Conservation (phyloP, 1,284 basidiomycete species). For the Ceratobasidium sp. region DNA sequence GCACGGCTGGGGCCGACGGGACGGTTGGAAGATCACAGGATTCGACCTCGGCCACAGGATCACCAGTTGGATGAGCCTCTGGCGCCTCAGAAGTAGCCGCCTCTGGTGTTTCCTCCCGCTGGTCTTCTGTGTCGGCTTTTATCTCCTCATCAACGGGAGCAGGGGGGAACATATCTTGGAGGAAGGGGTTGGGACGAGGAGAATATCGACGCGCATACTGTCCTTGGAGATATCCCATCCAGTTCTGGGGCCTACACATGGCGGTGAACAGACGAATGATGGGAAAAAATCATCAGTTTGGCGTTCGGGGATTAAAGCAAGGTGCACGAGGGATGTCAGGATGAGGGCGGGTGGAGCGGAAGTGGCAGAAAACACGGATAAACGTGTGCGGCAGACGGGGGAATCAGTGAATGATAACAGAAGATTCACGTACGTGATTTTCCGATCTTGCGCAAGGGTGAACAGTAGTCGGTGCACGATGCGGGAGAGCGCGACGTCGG, state of each 20-base stretch:
- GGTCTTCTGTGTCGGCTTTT: neutral
- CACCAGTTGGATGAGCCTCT: constrained; percentile 1
- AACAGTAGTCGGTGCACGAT: constrained; percentile 77
- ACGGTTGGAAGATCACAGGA: constrained; percentile 52
- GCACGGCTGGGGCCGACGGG: neutral
- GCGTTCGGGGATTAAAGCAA: constrained; percentile 46
- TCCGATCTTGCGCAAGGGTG: constrained; percentile 80
- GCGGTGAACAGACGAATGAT: neutral
- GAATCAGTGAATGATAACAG: neutral
- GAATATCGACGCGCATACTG: constrained; percentile 48
- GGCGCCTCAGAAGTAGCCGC: neutral
- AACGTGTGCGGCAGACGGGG: neutral
- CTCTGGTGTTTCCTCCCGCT: neutral
- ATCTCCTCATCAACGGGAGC: neutral
- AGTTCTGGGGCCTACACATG: constrained; percentile 69
- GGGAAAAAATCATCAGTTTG: constrained; percentile 45
- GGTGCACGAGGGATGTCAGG: constrained; percentile 18
- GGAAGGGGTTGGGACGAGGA: constrained; percentile 45
- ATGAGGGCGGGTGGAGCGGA: constrained; percentile 24
- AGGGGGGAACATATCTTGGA: constrained; percentile 25
- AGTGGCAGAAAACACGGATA: constrained; percentile 29
- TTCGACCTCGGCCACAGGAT: constrained; percentile 42
- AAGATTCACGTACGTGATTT: constrained; percentile 70
- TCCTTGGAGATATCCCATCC: constrained; percentile 63
- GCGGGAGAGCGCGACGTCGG: constrained; percentile 70